Evolutionary conservation across 192 early-diverging fungal genomes (phyloP).

Genomic region (Coemansia sp.): DNA sequence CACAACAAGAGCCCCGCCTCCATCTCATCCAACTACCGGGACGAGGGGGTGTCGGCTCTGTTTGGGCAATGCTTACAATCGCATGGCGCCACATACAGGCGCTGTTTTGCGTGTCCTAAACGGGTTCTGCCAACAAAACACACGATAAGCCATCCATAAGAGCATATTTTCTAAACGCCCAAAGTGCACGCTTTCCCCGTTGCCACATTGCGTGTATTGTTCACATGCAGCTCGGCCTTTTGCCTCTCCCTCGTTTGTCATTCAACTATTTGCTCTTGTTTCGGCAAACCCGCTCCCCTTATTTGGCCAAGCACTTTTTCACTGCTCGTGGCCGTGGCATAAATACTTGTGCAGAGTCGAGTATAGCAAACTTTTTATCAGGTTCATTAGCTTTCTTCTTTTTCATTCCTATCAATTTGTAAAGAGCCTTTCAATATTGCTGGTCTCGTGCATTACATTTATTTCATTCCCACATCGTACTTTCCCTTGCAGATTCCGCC

Average conservation of each 20-base stretch:
- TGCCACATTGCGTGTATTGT: slow-evolving; percentile 6
- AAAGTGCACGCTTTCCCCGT: not conserved
- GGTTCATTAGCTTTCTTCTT: not conserved
- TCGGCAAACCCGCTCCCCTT: not conserved
- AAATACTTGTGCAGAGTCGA: not conserved
- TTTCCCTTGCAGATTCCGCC: slow-evolving; percentile 4
- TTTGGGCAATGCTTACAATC: too few species aligned
- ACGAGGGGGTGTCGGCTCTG: too few species aligned
- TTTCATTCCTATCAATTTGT: not conserved
- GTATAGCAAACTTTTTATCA: not conserved
- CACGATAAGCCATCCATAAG: too few species aligned
- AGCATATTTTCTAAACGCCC: too few species aligned
- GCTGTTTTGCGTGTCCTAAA: too few species aligned
- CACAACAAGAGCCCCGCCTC: too few species aligned
- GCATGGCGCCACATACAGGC: too few species aligned
- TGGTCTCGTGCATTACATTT: slow-evolving; percentile 1
- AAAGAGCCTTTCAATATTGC: not conserved
- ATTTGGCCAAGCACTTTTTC: not conserved
- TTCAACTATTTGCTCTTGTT: not conserved
- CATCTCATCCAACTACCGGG: too few species aligned
- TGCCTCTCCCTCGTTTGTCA: not conserved
- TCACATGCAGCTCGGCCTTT: slow-evolving; percentile 9
- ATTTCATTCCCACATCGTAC: not conserved
- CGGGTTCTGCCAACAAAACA: too few species aligned
- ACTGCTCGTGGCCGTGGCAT: not conserved